Evolutionary conservation across 2,329 filamentous ascomycete genomes (phyloP).

Genomic region (Pseudogymnoascus sp.): DNA sequence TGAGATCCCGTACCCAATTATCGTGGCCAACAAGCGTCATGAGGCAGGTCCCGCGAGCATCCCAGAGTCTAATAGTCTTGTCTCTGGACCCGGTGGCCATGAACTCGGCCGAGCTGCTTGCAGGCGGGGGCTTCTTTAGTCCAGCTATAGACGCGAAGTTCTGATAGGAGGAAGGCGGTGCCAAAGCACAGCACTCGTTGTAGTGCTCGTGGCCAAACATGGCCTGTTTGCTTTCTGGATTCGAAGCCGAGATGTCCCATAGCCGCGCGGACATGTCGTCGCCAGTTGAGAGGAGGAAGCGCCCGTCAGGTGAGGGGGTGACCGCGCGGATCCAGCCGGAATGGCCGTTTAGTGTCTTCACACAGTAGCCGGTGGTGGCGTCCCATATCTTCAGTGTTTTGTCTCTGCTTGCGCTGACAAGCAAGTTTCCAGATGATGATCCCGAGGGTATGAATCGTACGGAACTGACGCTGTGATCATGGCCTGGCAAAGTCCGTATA

Average conservation of each 20-base stretch:
- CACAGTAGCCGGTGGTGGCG: slow-evolving; percentile 82
- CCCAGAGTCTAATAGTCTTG: slow-evolving; percentile 86
- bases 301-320: slow-evolving; percentile 70
- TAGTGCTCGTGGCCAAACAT: slow-evolving; percentile 81
- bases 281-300: slow-evolving; percentile 72
- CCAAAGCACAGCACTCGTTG: slow-evolving; percentile 78
- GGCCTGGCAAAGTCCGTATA: slow-evolving; percentile 79
- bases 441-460: slow-evolving; percentile 83
- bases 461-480: slow-evolving; percentile 85
- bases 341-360: slow-evolving; percentile 83
- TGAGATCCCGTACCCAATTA: slow-evolving; percentile 81
- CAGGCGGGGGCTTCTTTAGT: slow-evolving; percentile 69
- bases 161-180: slow-evolving; percentile 69
- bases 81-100: slow-evolving; percentile 83
- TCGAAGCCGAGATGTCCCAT: slow-evolving; percentile 70
- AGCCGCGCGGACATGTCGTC: slow-evolving; percentile 74
- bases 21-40: slow-evolving; percentile 82
- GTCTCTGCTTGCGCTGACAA: slow-evolving; percentile 80
- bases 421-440: slow-evolving; percentile 70
- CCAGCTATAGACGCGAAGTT: slow-evolving; percentile 70
- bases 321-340: slow-evolving; percentile 88
- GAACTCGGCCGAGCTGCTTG: slow-evolving; percentile 72
- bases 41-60: slow-evolving; percentile 72
- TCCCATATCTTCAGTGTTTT: slow-evolving; percentile 85
- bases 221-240: slow-evolving; percentile 57